These are phyloP conservation scores for Lepidium africanum DNA, from an alignment of 345 rosid genomes.

Conservation along the genomic window DNA sequence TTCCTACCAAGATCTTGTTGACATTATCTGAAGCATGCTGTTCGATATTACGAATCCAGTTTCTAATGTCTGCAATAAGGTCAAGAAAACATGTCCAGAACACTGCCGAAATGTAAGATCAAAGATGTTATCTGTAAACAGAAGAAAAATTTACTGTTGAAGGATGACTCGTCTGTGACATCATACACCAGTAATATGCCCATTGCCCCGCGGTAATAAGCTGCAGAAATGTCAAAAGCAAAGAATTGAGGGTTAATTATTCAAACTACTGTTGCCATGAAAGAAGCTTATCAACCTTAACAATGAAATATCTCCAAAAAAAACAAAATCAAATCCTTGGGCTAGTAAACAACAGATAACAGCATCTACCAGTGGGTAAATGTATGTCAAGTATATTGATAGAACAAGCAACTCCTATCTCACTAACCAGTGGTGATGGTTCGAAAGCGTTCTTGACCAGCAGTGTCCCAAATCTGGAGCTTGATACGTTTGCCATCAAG, in stretches of 20 bases:
- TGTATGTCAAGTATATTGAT: neutral
- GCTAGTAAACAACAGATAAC: neutral
- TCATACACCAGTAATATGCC: slow-evolving; percentile 86
- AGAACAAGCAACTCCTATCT: neutral
- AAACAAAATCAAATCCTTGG: neutral
- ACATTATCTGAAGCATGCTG: slow-evolving; percentile 99
- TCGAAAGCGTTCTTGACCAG: slow-evolving; percentile 85
- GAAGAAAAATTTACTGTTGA: slow-evolving; percentile 58
- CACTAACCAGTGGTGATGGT: slow-evolving; percentile 79
- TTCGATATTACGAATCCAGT: slow-evolving; percentile 99
- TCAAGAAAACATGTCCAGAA: slow-evolving; percentile 16
- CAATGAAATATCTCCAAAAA: neutral
- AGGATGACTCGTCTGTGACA: slow-evolving; percentile 88
- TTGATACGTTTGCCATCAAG: slow-evolving; percentile 73
- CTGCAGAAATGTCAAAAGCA: slow-evolving; percentile 30
- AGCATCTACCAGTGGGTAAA: neutral
- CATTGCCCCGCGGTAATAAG: slow-evolving; percentile 92
- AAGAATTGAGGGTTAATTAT: neutral
- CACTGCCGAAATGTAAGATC: neutral
- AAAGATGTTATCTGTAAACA: neutral
- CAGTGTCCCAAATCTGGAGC: slow-evolving; percentile 78
- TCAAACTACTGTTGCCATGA: neutral
- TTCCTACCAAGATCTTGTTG: slow-evolving; percentile 91
- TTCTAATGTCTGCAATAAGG: slow-evolving; percentile 71
- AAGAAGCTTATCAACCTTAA: neutral